Base-by-base conservation (phyloP, 2,329 filamentous ascomycete genomes). In the Daldinia sp. region DNA sequence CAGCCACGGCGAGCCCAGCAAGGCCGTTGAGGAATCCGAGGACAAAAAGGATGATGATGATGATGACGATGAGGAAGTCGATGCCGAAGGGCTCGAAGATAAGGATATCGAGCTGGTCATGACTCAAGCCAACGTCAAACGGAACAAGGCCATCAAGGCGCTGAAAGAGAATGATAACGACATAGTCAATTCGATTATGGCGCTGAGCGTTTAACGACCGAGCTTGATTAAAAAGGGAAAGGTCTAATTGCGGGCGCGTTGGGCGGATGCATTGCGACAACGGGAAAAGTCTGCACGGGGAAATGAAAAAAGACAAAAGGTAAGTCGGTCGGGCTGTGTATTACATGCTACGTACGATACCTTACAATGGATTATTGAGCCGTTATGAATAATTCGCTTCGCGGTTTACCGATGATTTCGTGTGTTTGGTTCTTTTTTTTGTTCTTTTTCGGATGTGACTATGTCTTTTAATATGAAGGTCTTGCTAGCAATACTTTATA, bases 161-260 rank as follows among this genome's bases (percentile, higher is more conserved):
- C 88, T 99, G 80, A 94, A 94, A 87, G 96, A 98, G 87, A 99
- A 99, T 81, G 95, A 98, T 86, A 98, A 98, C 80, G 96, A 99
- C 82, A 99, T 99, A 86, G 96, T 99, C 87, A 99, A 99, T 89
- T 98, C 96, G 78, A 99, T 99, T 86, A 99, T 99, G 96, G 94
- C 95, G 76, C 86, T 99, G 82, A 94, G 92, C 87, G 90, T 93
- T 87, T 94, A 86, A 81, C 51, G 41, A 63, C 42, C n/a, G 35
- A 23, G 18, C 58, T 44, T 28, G 41, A 28, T 41, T 23, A 56
- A 37, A 39, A 39, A 33, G 61, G n/a, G n/a, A 28, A 26, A 30
- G 44, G 54, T 46, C 41, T 54, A 48, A 46, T 37, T 23, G 60
- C 23, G 39, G 63, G 30, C 51, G 48, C 44, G 60, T 68, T 58